These are phyloP conservation scores for Prunus kanzakura DNA, from an alignment of 306 rosid species.

Conservation along the genomic window DNA sequence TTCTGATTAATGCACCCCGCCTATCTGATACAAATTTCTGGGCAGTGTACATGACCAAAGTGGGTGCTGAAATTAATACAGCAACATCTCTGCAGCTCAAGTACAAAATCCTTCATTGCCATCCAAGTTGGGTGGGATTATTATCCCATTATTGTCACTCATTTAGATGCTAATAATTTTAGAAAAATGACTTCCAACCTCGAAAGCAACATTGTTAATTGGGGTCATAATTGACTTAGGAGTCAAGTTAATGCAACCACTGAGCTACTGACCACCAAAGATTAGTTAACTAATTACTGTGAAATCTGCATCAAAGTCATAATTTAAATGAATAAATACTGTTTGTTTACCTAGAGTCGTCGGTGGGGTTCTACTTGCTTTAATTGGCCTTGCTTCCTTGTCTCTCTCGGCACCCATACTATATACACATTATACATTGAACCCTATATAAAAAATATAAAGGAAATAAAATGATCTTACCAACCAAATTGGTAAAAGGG, in stretches of 20 bases:
- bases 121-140: neutral
- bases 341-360: constrained; percentile 2
- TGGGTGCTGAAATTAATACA: no score
- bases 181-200: neutral
- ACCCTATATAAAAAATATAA: neutral
- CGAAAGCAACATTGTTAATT: constrained; percentile 12
- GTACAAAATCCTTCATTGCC: neutral
- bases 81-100: neutral
- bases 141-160: neutral
- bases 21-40: no score
- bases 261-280: neutral
- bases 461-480: neutral
- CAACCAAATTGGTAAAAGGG: neutral
- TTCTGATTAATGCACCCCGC: no score
- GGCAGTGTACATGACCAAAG: no score
- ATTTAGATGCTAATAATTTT: neutral
- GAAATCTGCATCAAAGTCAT: neutral
- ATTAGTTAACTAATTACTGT: constrained; percentile 22
- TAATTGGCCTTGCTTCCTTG: constrained; percentile 1
- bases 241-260: constrained; percentile 32
- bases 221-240: constrained; percentile 29
- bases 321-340: neutral
- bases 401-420: neutral
- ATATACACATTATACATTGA: neutral
- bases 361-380: constrained; percentile 17